Conservation (phyloP, 768 basidiomycete genomes). For the Russula foetens region DNA sequence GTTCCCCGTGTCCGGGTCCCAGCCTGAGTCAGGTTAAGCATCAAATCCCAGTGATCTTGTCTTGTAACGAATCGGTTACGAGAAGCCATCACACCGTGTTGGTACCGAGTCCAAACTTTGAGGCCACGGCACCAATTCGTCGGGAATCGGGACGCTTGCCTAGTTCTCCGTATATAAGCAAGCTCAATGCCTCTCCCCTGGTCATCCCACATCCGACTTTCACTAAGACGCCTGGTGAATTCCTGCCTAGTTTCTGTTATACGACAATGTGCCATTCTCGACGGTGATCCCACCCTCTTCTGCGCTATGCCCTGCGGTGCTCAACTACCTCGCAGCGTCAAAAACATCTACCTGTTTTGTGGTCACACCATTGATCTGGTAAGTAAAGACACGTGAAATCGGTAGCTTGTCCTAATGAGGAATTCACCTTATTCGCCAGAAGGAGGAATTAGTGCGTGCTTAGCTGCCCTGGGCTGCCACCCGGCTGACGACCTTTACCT, state of each 20-base stretch:
- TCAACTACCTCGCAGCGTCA: constrained; percentile 3
- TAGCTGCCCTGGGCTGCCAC: not conserved
- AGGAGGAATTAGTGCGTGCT: constrained; percentile 16
- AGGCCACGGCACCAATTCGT: constrained; percentile 9
- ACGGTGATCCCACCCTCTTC: constrained; percentile 1
- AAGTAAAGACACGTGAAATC: not conserved
- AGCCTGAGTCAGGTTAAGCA: constrained; percentile 17
- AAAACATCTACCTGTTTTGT: constrained; percentile 13
- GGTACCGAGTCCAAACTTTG: constrained; percentile 15
- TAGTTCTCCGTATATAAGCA: constrained; percentile 12
- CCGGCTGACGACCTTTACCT: not conserved
- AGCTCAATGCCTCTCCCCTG: not conserved
- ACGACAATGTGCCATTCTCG: constrained; percentile 16
- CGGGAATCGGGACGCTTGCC: constrained; percentile 10
- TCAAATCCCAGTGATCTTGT: constrained; percentile 16
- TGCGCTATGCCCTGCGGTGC: not conserved
- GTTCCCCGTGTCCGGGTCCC: constrained; percentile 13
- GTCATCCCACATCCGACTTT: constrained; percentile 4
- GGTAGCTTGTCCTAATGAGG: not conserved
- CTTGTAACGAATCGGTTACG: constrained; percentile 19
- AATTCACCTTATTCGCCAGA: not conserved
- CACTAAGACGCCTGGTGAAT: constrained; percentile 1
- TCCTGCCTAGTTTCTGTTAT: not conserved
- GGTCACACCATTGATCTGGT: constrained; percentile 15
- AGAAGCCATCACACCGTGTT: constrained; percentile 16